Percentiles rank a stretch among this genome's conserved stretches.
Conservation (phyloP, 352 stramenopile genomes). For the Globisporangium apiculatum region DNA sequence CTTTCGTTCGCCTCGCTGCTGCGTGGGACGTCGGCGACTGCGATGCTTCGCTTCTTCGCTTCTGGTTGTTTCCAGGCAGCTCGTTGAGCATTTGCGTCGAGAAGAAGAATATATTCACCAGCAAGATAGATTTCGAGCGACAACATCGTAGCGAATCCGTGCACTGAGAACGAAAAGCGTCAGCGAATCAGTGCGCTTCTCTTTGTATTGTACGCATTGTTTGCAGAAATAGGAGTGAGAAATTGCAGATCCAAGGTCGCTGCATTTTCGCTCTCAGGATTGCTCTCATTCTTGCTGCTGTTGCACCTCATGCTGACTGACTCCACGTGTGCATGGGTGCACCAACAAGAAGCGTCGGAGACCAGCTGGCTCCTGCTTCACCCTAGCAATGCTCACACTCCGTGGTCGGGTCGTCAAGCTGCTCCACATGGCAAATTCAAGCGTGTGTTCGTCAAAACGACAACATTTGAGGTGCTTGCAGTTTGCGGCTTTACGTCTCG, state of each 20-base stretch:
- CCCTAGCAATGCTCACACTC: no score
- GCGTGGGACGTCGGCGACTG: neutral
- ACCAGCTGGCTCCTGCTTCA: no score
- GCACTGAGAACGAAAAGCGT: neutral
- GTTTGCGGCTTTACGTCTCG: no score
- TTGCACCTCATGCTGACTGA: neutral
- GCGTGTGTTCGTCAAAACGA: no score
- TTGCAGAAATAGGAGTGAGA: neutral
- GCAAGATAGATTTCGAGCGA: neutral
- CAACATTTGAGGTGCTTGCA: no score
- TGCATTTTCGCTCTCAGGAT: neutral
- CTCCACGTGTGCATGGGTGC: no score
- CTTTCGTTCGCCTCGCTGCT: neutral
- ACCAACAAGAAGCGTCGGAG: no score
- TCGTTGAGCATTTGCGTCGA: neutral
- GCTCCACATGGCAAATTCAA: no score
- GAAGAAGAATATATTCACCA: neutral
- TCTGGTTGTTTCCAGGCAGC: constrained; percentile 2
- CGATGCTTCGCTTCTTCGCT: neutral
- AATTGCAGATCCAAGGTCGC: neutral
- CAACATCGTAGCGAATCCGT: neutral
- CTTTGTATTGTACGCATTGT: neutral
- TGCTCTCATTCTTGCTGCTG: neutral
- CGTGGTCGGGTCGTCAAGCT: no score
- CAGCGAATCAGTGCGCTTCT: neutral